These are phyloP conservation scores for Nemania sp. DNA, from an alignment of 2,329 filamentous ascomycete genomes.

Conservation along the genomic window DNA sequence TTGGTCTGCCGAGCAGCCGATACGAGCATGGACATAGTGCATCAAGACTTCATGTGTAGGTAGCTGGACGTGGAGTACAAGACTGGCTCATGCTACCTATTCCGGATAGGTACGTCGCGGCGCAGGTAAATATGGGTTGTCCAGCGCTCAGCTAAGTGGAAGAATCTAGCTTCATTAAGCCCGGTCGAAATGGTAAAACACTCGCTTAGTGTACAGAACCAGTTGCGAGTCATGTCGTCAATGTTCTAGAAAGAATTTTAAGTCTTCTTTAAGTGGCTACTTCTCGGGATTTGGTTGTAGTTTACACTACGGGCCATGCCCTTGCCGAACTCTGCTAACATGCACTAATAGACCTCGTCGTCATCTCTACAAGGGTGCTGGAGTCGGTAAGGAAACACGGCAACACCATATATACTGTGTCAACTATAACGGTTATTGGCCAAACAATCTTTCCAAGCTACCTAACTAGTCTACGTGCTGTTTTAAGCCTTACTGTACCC, in stretches of 20 bases:
- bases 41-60: background rate
- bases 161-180: background rate
- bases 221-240: constrained; percentile 14
- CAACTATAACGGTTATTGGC: background rate
- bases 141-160: background rate
- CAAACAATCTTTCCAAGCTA: background rate
- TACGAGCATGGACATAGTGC: background rate
- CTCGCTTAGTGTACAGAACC: constrained; percentile 7
- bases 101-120: background rate
- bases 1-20: constrained; percentile 13
- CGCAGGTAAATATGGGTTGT: background rate
- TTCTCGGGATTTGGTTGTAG: background rate
- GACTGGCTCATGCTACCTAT: background rate
- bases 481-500: too few species aligned
- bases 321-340: background rate
- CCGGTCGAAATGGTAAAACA: constrained; percentile 8
- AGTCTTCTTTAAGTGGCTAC: constrained; percentile 1
- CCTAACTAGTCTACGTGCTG: too few species aligned
- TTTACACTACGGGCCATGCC: background rate
- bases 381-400: background rate
- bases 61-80: background rate
- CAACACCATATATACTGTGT: background rate
- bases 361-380: background rate
- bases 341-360: background rate
- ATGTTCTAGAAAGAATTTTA: background rate